Evolutionary conservation across 441 rosid genomes (phyloP).

Genomic region (Adansonia rubrostipa): DNA sequence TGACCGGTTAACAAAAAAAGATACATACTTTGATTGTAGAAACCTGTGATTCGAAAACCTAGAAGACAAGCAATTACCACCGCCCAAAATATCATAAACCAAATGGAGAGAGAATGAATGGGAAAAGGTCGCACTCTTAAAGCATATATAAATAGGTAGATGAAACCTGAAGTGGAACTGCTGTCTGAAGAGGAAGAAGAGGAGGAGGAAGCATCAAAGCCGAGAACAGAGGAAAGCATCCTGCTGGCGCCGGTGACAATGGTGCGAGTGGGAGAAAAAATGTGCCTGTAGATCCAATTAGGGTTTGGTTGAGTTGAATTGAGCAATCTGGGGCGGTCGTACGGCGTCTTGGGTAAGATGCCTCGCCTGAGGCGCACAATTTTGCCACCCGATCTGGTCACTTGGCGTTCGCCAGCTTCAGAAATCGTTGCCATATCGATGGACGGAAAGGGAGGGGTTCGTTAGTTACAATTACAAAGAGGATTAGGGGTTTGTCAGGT

Average conservation of each 20-base stretch:
- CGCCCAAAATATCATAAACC: background rate
- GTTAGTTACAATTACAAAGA: background rate
- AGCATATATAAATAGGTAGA: background rate
- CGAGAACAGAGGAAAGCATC: conserved; percentile 66
- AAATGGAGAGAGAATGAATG: background rate
- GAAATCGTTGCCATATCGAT: background rate
- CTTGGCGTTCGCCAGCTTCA: conserved; percentile 9
- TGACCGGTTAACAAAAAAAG: background rate
- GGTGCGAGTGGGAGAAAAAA: conserved; percentile 72
- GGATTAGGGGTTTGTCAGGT: no score
- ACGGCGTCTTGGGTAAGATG: conserved; percentile 46
- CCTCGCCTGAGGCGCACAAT: conserved; percentile 46
- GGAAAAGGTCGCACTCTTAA: background rate
- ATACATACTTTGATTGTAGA: background rate
- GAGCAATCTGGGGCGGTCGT: conserved; percentile 50
- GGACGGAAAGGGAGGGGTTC: background rate
- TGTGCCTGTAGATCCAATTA: conserved; percentile 81
- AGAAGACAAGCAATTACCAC: background rate
- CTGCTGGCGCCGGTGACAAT: conserved; percentile 86
- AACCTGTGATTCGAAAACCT: background rate
- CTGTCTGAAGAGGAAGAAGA: conserved; percentile 47
- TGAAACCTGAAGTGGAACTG: conserved; percentile 54
- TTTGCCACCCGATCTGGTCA: conserved; percentile 55
- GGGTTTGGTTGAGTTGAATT: conserved; percentile 55
- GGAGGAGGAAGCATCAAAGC: conserved; percentile 48